Evolutionary conservation across 495 filamentous ascomycete species (phyloP).

Genomic region (Penicillium angulare): DNA sequence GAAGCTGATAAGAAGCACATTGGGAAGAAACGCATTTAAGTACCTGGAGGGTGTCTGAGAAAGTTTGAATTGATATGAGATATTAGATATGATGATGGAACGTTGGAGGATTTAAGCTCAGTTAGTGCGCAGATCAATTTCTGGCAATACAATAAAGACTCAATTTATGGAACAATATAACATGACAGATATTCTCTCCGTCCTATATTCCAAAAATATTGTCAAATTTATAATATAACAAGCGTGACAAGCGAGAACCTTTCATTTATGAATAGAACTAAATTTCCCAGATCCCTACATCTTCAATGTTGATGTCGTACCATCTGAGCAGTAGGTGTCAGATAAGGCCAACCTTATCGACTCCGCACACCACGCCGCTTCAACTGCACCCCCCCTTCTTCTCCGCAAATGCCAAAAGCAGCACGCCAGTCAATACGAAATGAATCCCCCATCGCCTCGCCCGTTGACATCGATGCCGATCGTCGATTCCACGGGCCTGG

Average conservation of each 20-base stretch:
- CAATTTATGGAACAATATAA: no score
- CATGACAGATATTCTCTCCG: no score
- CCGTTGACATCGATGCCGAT: conserved; percentile 11
- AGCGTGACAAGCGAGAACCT: no score
- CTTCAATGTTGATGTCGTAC: no score
- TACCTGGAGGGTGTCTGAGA: not conserved
- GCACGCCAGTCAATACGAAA: conserved; percentile 12
- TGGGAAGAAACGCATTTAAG: conserved; percentile 38
- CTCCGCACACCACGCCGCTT: conserved; percentile 22
- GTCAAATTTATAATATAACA: no score
- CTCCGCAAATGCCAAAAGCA: conserved; percentile 26
- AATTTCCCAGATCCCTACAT: not conserved
- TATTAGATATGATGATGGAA: no score
- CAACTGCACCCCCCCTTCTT: conserved; percentile 24
- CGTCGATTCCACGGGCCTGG: conserved; percentile 5
- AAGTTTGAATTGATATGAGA: no score
- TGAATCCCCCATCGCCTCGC: conserved; percentile 17
- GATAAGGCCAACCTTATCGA: conserved; percentile 4
- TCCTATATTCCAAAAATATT: no score
- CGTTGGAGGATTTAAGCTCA: no score
- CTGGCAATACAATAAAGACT: no score
- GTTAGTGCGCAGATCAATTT: no score
- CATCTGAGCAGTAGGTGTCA: not conserved
- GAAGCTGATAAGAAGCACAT: conserved; percentile 58
- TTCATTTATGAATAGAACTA: no score